These are phyloP conservation scores for Erodium maritimum DNA, from an alignment of 345 rosid species.

Conservation along the genomic window DNA sequence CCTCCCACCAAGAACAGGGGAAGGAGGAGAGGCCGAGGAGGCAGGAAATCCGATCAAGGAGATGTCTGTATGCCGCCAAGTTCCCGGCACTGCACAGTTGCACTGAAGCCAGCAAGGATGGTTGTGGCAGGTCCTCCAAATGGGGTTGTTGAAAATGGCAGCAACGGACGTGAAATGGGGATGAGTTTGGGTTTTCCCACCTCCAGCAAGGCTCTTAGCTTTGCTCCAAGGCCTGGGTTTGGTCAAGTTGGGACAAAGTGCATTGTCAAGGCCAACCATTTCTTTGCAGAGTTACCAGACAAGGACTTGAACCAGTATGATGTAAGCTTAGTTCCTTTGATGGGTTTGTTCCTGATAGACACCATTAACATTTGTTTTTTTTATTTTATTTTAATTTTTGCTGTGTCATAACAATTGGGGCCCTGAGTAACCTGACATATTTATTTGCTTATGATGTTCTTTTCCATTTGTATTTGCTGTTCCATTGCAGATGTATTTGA, in stretches of 20 bases:
- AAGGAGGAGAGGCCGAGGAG: constrained; percentile 91
- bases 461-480: constrained; percentile 15
- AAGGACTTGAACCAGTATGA: constrained; percentile 95
- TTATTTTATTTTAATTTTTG: not conserved
- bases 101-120: constrained; percentile 39
- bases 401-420: constrained; percentile 12
- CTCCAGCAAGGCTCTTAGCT: constrained; percentile 63
- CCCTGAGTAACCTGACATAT: constrained; percentile 26
- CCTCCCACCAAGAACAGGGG: constrained; percentile 56
- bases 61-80: constrained; percentile 83
- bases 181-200: constrained; percentile 47
- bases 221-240: constrained; percentile 79
- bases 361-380: not conserved
- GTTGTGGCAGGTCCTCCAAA: constrained; percentile 17
- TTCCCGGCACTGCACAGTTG: constrained; percentile 78
- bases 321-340: constrained; percentile 37
- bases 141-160: constrained; percentile 21
- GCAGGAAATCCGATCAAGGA: constrained; percentile 82
- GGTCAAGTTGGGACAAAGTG: constrained; percentile 86
- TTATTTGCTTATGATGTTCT: constrained; percentile 13
- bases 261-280: constrained; percentile 97
- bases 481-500: constrained; percentile 28
- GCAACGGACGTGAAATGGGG: constrained; percentile 22
- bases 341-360: constrained; percentile 6
- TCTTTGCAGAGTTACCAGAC: constrained; percentile 77